Evolutionary conservation across 345 rosid species (phyloP).

Genomic region (Arabidopsis arenosa): DNA sequence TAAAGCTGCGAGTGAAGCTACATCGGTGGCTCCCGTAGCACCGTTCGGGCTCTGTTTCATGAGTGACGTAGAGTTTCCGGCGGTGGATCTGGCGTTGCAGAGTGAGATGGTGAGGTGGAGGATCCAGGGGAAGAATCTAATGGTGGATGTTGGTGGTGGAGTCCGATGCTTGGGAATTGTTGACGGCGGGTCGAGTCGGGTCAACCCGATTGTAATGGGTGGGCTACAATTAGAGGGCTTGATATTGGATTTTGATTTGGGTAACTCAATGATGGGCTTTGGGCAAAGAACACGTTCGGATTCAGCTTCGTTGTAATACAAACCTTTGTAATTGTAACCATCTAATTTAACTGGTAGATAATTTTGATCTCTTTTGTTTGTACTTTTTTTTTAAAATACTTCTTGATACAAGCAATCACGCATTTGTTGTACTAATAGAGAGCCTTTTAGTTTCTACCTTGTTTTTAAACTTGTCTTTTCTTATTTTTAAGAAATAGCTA

Average conservation of each 20-base stretch:
- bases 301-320: slow-evolving; percentile 6
- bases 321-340: slow-evolving; percentile 13
- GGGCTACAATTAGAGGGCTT: slow-evolving; percentile 80
- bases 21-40: slow-evolving; percentile 52
- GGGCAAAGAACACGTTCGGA: slow-evolving; percentile 48
- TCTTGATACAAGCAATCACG: background rate
- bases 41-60: slow-evolving; percentile 68
- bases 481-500: background rate
- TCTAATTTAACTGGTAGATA: slow-evolving; percentile 29
- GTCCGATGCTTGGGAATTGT: slow-evolving; percentile 72
- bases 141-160: slow-evolving; percentile 60
- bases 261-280: slow-evolving; percentile 70
- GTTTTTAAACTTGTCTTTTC: background rate
- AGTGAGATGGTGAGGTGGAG: slow-evolving; percentile 95
- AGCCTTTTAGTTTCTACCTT: background rate
- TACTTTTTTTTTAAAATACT: background rate
- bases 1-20: slow-evolving; percentile 52
- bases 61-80: slow-evolving; percentile 50
- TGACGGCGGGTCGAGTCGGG: slow-evolving; percentile 61
- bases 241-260: slow-evolving; percentile 68
- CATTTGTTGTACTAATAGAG: slow-evolving; percentile 1
- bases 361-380: slow-evolving; percentile 27
- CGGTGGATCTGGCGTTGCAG: slow-evolving; percentile 71
- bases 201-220: slow-evolving; percentile 60
- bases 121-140: slow-evolving; percentile 56